Evolutionary conservation across 345 rosid species (phyloP).

Genomic region (Gossypium turneri): DNA sequence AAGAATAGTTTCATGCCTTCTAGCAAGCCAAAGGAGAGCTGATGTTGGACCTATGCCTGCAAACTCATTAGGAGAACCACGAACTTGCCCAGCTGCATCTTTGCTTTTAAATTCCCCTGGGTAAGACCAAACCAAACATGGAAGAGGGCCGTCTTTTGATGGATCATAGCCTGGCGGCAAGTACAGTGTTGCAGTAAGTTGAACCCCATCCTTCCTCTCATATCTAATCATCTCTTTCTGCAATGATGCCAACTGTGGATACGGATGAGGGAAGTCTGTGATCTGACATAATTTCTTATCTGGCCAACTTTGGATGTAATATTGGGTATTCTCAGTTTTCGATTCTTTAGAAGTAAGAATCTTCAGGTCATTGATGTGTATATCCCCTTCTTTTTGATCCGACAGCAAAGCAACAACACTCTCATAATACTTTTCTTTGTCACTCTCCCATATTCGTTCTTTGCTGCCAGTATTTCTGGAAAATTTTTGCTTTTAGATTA

Average conservation of each 20-base stretch:
- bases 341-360: conserved; percentile 87
- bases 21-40: conserved; percentile 95
- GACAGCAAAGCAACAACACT: conserved; percentile 90
- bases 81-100: conserved; percentile 99
- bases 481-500: conserved; percentile 29
- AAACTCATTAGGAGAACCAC: conserved; percentile 99
- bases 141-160: conserved; percentile 85
- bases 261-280: conserved; percentile 91
- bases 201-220: conserved; percentile 94
- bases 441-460: conserved; percentile 97
- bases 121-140: conserved; percentile 93
- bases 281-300: conserved; percentile 72
- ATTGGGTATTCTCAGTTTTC: conserved; percentile 91
- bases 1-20: conserved; percentile 51
- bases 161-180: conserved; percentile 92
- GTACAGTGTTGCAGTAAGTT: conserved; percentile 90
- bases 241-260: conserved; percentile 86
- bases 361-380: conserved; percentile 64
- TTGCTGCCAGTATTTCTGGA: conserved; percentile 84
- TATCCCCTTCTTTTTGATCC: conserved; percentile 75
- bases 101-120: conserved; percentile 99
- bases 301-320: conserved; percentile 80
- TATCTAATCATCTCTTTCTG: conserved; percentile 98
- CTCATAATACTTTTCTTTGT: conserved; percentile 86
- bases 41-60: conserved; percentile 94